Conservation (phyloP, 2,329 filamentous ascomycete genomes). For the Talaromyces sp. region DNA sequence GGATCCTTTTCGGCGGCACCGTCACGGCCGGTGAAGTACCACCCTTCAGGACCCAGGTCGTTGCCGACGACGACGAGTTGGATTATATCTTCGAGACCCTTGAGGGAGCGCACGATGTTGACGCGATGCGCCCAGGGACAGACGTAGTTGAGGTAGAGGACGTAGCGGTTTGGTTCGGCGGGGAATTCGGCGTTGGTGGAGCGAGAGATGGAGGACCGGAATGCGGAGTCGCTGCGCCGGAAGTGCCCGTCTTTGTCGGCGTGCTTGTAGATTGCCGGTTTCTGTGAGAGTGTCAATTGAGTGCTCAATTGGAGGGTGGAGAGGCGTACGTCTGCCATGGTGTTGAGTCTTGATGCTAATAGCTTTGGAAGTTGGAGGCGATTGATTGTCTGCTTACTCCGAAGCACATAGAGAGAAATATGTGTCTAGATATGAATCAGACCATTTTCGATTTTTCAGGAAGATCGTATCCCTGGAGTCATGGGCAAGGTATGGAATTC, state of each 20-base stretch:
- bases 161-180: conserved; percentile 60
- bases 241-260: conserved; percentile 53
- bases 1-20: conserved; percentile 63
- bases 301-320: background rate
- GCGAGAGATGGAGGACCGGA: conserved; percentile 57
- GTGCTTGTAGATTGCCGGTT: conserved; percentile 12
- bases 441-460: background rate
- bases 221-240: conserved; percentile 53
- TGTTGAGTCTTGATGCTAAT: background rate
- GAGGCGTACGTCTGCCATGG: background rate
- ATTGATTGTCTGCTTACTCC: background rate
- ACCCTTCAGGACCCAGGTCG: conserved; percentile 53
- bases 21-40: conserved; percentile 70
- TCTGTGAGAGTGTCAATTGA: background rate
- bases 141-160: conserved; percentile 59
- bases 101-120: conserved; percentile 50
- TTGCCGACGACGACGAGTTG: conserved; percentile 47
- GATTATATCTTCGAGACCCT: conserved; percentile 52
- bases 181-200: conserved; percentile 55
- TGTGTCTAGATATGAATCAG: background rate
- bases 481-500: background rate
- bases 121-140: conserved; percentile 64
- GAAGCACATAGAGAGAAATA: background rate
- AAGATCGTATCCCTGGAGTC: background rate
- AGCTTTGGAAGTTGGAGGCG: background rate